A percentile compares a stretch with the other conserved stretches of the same genome.
Conservation (phyloP, 208 protist species). For the Acanthamoeba lenticulata region DNA sequence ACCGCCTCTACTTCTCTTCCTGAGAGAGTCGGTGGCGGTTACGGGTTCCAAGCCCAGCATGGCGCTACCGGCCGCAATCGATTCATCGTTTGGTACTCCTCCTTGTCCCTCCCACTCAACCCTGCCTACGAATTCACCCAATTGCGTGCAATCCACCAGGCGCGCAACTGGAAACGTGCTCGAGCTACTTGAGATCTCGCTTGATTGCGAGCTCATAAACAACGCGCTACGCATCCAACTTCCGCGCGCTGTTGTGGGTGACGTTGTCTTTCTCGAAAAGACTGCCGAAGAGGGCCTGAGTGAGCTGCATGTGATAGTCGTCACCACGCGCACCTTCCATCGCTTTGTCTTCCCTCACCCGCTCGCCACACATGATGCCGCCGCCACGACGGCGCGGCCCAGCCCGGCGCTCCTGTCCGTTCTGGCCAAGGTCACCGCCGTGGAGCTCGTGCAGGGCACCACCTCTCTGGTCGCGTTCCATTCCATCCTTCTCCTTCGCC, state of each 20-base stretch:
- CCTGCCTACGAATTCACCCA: not conserved
- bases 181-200: conserved; percentile 61
- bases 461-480: not conserved
- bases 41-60: not conserved
- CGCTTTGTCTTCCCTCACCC: conserved; percentile 61
- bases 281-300: not conserved
- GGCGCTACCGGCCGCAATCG: conserved; percentile 29
- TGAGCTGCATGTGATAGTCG: conserved; percentile 56
- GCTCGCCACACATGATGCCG: not conserved
- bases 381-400: not conserved
- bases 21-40: not conserved
- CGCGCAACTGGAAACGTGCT: not conserved
- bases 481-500: not conserved
- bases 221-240: conserved; percentile 62
- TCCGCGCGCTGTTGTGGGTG: conserved; percentile 24
- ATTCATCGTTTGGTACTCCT: conserved; percentile 4
- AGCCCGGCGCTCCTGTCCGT: not conserved
- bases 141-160: not conserved
- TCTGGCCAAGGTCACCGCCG: conserved; percentile 46
- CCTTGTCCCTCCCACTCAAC: not conserved
- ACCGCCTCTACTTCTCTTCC: not conserved
- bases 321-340: conserved; percentile 64
- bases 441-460: not conserved
- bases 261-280: conserved; percentile 58
- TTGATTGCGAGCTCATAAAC: conserved; percentile 40